Evolutionary conservation across 257 asterid species (phyloP), one percentile per base, ranked within the genome.

Genomic region (Fraxinus quadrangulata): DNA sequence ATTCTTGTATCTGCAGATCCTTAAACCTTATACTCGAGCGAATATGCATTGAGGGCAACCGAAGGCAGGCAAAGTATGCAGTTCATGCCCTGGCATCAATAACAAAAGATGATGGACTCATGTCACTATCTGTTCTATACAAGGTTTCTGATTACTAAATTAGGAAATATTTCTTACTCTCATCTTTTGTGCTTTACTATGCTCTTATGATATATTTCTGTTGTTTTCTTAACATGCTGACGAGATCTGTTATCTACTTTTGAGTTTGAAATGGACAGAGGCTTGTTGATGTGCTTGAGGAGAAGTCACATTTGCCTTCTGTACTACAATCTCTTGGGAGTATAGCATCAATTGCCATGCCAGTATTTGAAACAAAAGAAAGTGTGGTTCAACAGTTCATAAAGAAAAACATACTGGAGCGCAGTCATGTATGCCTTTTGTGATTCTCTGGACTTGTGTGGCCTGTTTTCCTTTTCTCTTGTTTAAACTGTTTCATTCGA

Each of bases 31-130:
- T 93, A 81, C 97, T 96, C 56, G 97, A 96, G 90, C 96, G 97
- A 73, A 91, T 94, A 86, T 96, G 99, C 86, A 86, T 92, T 3
- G 99, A 96, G 90, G 99, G 99, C 84, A 92, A 90, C 85, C 89
- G 98, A 75, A 88, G 98, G 89, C 99, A 94, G 89, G 98, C 99
- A 54, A 96, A 96, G 81, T 96, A 92, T 89, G 96, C 99, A 61
- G 97, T 96, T 75, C 97, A 92, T 87, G 98, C 99, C 16, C 92
- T 96, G 81, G 97, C 98, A 81, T 92, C 98, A 81, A 90, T 96
- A 83, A 96, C 97, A 80, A 92, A 92, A 85, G 99, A 96, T 83
- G 98, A 93, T 24, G 98, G 99, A 13, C 96, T 96, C 77, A 92
- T 89, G 97, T 92, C 99, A 80, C 97, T 96, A 77, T 96, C 99